A percentile compares a stretch with the other conserved stretches of the same genome.
Evolutionary conservation across 192 early-diverging fungal genomes (phyloP).

Genomic region (Diversispora epigaea): DNA sequence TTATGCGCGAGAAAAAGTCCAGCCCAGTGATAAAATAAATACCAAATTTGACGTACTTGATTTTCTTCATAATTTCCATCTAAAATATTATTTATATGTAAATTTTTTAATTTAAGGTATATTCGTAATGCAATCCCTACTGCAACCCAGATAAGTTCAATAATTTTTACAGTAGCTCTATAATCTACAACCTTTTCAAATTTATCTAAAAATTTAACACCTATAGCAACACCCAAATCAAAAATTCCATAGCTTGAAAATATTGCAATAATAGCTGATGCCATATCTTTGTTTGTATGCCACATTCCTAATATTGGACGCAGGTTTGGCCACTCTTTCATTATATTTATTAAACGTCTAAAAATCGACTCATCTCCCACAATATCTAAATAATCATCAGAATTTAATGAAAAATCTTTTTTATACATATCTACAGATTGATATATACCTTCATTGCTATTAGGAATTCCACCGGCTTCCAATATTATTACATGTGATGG

Average conservation of each 20-base stretch:
- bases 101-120: neutral
- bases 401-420: neutral
- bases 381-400: neutral
- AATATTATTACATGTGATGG: neutral
- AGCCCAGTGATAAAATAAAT: neutral
- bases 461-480: neutral
- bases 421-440: neutral
- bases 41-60: neutral
- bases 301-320: neutral
- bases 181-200: constrained; percentile 15
- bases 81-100: constrained; percentile 3
- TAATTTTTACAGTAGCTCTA: neutral
- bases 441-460: neutral
- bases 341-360: neutral
- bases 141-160: neutral
- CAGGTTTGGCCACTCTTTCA: neutral
- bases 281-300: neutral
- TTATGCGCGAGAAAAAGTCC: neutral
- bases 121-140: neutral
- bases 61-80: constrained; percentile 2
- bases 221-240: neutral
- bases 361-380: neutral
- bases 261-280: neutral
- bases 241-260: neutral
- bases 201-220: constrained; percentile 10